Evolutionary conservation across 495 filamentous ascomycete species (phyloP), one percentile per base, ranked within the genome.

Genomic region (Lichina pygmaea): DNA sequence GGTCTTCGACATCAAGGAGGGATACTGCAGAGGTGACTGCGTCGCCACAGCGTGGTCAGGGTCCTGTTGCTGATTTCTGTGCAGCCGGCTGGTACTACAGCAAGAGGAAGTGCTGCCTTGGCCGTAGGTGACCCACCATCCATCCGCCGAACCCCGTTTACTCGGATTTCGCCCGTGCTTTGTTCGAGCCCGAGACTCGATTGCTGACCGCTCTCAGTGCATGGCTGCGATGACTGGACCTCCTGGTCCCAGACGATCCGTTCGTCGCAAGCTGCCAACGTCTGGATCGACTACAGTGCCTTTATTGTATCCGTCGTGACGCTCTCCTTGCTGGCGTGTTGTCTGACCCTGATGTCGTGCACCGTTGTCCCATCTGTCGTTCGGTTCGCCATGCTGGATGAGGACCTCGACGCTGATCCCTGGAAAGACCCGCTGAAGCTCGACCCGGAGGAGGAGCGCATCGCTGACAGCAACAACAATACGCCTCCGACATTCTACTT

Each of bases 281-380:
- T 64, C 30, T 73, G 73, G 67, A 68, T 79, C n/a, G 75, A 93
- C 49, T 92, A 76, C 52, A 60, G 60, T 32, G 64, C 81, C 46
- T 95, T 82, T 57, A 65, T 91, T 36, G 46, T 67, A 43, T 67
- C 68, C 51, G 81, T 79, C 12, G 66, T 93, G 7, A 30, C 63
- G n/a, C 70, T 95, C 40, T 66, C 89, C n/a, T 62, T 70, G 41
- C 54, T 74, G 6, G 75, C 86, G 5, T 94, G 86, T 49, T 58
- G 77, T 33, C 57, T 97, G 34, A 93, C 83, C 0, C 59, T 95
- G 46, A 73, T 76, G 9, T 92, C 89, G 5, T 89, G 84, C 59
- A 95, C 86, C 0, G 76, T 85, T 12, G 80, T 93, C 2, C 86
- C 89, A 6, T 91, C 86, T 0, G 75, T 81, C 0, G 76, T 93